These are phyloP conservation scores for Blastomyces silverae DNA, from an alignment of 2,329 filamentous ascomycete genomes.

Conservation along the genomic window DNA sequence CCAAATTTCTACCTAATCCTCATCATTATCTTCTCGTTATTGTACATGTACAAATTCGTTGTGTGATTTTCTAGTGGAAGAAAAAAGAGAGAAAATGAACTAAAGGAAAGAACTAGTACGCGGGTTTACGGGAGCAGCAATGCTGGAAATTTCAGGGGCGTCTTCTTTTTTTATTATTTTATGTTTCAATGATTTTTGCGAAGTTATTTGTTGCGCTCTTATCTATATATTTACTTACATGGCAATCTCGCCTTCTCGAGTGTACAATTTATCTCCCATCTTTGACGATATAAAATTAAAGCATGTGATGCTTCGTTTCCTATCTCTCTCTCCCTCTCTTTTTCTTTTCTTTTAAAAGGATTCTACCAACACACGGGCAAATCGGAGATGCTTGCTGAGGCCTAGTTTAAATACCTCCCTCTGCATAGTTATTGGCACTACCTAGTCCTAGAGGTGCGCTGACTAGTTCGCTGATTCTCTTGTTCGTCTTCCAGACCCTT, in stretches of 20 bases:
- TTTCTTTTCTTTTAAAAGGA: no score
- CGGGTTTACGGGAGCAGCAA: background rate
- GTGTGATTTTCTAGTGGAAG: background rate
- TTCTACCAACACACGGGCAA: no score
- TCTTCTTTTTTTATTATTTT: background rate
- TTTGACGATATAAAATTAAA: background rate
- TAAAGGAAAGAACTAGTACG: background rate
- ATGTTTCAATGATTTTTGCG: background rate
- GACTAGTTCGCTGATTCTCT: no score
- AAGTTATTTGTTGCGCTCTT: background rate
- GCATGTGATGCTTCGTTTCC: no score
- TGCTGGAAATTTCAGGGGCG: background rate
- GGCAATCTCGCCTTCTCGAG: background rate
- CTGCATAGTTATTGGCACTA: no score
- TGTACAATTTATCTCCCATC: background rate
- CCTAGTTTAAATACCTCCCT: no score
- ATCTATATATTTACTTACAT: conserved; percentile 1
- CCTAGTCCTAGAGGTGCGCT: no score
- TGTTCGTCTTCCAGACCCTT: no score
- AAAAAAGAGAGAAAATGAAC: background rate
- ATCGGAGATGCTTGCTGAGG: no score
- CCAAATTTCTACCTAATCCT: background rate
- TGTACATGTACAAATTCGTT: conserved; percentile 7
- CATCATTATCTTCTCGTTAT: conserved; percentile 1
- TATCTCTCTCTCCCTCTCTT: no score